Evolutionary conservation across 106 monocot species (phyloP).

Genomic region (Dendrobium officinale): DNA sequence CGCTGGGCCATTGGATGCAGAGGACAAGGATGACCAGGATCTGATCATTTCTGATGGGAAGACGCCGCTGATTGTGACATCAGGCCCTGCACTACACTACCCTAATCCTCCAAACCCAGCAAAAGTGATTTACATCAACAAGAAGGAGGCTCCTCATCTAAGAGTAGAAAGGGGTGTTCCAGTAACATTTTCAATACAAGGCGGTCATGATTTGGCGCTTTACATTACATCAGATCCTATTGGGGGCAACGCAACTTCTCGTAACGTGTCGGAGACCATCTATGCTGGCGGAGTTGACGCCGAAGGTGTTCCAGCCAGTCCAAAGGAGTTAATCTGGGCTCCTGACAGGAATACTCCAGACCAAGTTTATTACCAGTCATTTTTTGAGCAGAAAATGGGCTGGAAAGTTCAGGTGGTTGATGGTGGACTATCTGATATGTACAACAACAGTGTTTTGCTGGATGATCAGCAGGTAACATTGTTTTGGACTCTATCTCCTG

Average conservation of each 20-base stretch:
- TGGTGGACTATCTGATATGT: constrained; percentile 95
- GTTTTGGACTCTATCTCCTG: constrained; percentile 71
- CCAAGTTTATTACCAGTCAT: constrained; percentile 78
- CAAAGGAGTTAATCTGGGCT: constrained; percentile 69
- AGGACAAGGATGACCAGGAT: constrained; percentile 89
- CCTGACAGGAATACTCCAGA: constrained; percentile 93
- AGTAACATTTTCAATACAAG: constrained; percentile 86
- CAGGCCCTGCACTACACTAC: constrained; percentile 71
- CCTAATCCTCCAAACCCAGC: constrained; percentile 87
- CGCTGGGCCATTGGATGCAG: constrained; percentile 72
- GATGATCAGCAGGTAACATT: constrained; percentile 89
- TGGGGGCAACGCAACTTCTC: constrained; percentile 82
- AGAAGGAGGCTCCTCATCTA: constrained; percentile 85
- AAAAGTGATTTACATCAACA: constrained; percentile 88
- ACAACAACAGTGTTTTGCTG: constrained; percentile 80
- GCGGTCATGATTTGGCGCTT: constrained; percentile 87
- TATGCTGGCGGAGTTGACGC: constrained; percentile 71
- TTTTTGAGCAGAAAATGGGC: constrained; percentile 86
- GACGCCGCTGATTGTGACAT: constrained; percentile 56
- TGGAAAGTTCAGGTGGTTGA: constrained; percentile 96
- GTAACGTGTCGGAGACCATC: constrained; percentile 69
- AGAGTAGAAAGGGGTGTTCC: constrained; percentile 89
- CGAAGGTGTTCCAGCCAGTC: constrained; percentile 79
- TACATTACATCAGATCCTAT: constrained; percentile 89
- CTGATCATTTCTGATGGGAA: constrained; percentile 67